Evolutionary conservation across 2,329 filamentous ascomycete genomes (phyloP).

Genomic region (Bisporella sp.): DNA sequence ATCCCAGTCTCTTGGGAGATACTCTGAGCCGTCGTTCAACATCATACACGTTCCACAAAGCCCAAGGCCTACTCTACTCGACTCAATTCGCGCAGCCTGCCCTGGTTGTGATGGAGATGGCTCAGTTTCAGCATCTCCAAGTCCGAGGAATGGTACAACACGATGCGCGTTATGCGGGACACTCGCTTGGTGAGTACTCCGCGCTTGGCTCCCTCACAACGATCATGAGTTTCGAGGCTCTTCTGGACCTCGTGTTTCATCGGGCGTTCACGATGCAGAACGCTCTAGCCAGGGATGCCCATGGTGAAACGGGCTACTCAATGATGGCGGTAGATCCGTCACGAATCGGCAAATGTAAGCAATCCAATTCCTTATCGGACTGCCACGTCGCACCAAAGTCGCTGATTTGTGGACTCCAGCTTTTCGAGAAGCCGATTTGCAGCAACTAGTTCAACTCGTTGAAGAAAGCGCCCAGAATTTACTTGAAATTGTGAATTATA

Average conservation of each 20-base stretch:
- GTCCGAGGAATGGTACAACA: slow-evolving; percentile 21
- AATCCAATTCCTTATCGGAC: too few species aligned
- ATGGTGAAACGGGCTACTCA: slow-evolving; percentile 88
- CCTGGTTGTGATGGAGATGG: slow-evolving; percentile 25
- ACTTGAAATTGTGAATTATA: slow-evolving; percentile 97
- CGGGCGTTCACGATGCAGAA: slow-evolving; percentile 30
- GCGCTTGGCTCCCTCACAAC: slow-evolving; percentile 88
- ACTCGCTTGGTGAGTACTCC: slow-evolving; percentile 97
- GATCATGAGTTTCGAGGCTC: slow-evolving; percentile 93
- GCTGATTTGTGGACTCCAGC: slow-evolving; percentile 95
- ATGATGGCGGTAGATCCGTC: slow-evolving; percentile 98
- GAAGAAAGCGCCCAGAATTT: too few species aligned
- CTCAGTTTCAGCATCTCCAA: slow-evolving; percentile 23
- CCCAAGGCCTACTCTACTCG: slow-evolving; percentile 25
- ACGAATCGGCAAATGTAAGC: slow-evolving; percentile 68
- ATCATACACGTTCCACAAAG: slow-evolving; percentile 24
- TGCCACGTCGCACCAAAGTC: too few species aligned
- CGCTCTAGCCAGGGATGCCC: slow-evolving; percentile 87
- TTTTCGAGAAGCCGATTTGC: slow-evolving; percentile 90
- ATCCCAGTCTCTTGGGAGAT: slow-evolving; percentile 6
- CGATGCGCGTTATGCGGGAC: slow-evolving; percentile 63
- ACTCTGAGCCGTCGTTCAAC: too few species aligned
- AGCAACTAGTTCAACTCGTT: slow-evolving; percentile 89
- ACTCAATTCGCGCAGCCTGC: slow-evolving; percentile 32
- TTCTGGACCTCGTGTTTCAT: slow-evolving; percentile 85